phyloP scores from a whole-genome alignment of 2,329 filamentous ascomycete genomes.

The Didymella keratinophila region DNA sequence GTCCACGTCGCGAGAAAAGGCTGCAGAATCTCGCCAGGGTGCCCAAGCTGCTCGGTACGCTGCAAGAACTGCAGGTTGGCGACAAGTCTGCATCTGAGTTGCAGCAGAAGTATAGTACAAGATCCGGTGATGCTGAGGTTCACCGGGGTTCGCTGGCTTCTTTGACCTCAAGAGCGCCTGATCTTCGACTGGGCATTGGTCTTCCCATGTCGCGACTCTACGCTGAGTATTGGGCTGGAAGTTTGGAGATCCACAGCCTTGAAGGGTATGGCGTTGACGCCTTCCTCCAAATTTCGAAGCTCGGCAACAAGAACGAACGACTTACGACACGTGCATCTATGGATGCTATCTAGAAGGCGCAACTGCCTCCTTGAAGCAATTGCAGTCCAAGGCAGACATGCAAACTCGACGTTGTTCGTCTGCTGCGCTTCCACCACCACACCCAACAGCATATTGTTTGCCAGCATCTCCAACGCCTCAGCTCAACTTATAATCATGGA shows the following conservation, averaged over 20 bases:
- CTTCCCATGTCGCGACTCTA: conserved; percentile 93
- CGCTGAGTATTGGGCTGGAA: conserved; percentile 97
- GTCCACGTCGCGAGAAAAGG: conserved; percentile 77
- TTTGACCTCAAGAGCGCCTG: conserved; percentile 82
- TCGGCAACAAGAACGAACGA: conserved; percentile 98
- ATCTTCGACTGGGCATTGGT: conserved; percentile 89
- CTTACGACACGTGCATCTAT: conserved; percentile 68
- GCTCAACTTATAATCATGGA: conserved; percentile 5
- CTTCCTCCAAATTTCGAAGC: conserved; percentile 93
- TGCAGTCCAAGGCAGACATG: not conserved
- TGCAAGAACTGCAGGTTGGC: conserved; percentile 77
- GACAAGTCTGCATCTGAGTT: conserved; percentile 18
- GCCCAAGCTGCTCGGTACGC: conserved; percentile 89
- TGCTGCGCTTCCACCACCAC: not conserved
- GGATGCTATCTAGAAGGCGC: conserved; percentile 54
- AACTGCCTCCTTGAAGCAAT: not conserved
- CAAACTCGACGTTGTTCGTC: not conserved
- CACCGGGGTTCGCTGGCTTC: conserved; percentile 74
- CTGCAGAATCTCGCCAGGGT: conserved; percentile 87
- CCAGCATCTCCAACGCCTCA: conserved; percentile 7
- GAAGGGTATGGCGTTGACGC: conserved; percentile 97
- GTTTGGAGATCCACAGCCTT: conserved; percentile 85
- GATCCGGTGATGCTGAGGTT: conserved; percentile 33
- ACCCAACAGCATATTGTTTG: conserved; percentile 14
- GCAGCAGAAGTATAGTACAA: conserved; percentile 32